Evolutionary conservation across 768 basidiomycete genomes (phyloP).

Genomic region (Royoungia palumana): DNA sequence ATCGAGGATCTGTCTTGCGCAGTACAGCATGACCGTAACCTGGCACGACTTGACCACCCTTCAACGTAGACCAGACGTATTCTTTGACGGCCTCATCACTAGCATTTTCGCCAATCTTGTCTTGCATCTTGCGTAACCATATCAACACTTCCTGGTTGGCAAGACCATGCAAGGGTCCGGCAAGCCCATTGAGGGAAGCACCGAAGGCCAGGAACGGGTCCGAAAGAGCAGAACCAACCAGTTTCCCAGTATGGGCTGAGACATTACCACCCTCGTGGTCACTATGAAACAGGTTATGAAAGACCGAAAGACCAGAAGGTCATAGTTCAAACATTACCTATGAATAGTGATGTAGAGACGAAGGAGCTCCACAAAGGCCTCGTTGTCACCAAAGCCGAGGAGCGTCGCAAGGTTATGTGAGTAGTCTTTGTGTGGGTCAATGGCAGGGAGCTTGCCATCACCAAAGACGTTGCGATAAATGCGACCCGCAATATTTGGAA

Average conservation of each 20-base stretch:
- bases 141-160: conserved; percentile 96
- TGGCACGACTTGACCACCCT: conserved; percentile 90
- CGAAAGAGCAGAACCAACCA: conserved; percentile 92
- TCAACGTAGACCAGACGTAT: conserved; percentile 94
- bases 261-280: conserved; percentile 99
- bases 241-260: conserved; percentile 90
- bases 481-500: conserved; percentile 93
- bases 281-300: conserved; percentile 33
- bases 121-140: conserved; percentile 94
- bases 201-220: conserved; percentile 96
- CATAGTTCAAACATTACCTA: conserved; percentile 49
- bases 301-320: neutral
- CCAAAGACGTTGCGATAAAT: conserved; percentile 89
- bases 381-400: conserved; percentile 87
- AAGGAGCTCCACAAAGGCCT: conserved; percentile 88
- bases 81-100: conserved; percentile 86
- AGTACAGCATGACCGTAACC: conserved; percentile 88
- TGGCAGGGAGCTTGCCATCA: conserved; percentile 80
- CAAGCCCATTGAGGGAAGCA: conserved; percentile 93
- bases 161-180: conserved; percentile 94
- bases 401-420: conserved; percentile 86
- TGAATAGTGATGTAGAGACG: conserved; percentile 97
- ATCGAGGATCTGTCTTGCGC: conserved; percentile 90
- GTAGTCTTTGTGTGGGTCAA: conserved; percentile 84
- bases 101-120: conserved; percentile 80